A percentile compares a stretch with the other conserved stretches of the same genome.
Evolutionary conservation across 495 filamentous ascomycete species (phyloP).

Genomic region (Xylaria bambusicola): DNA sequence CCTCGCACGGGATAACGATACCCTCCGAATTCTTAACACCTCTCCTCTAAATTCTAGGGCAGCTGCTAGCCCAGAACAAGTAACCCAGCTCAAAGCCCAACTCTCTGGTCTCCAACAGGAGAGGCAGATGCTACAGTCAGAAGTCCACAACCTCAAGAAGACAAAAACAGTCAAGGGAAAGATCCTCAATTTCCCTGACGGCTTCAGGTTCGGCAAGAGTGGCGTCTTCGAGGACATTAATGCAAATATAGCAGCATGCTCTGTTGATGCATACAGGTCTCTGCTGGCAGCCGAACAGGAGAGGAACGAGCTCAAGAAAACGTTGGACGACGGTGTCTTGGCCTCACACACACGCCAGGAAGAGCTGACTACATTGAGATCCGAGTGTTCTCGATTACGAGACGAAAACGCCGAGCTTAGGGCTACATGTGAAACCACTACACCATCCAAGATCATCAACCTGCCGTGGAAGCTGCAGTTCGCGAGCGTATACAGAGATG

Average conservation of each 20-base stretch:
- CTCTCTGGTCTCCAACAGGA: not conserved
- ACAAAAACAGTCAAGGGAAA: conserved; percentile 4
- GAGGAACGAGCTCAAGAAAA: conserved; percentile 1
- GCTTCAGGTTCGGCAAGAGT: conserved; percentile 10
- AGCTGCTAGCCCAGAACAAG: conserved; percentile 1
- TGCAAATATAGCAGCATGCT: conserved; percentile 1
- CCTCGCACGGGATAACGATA: conserved; percentile 13
- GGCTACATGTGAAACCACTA: not conserved
- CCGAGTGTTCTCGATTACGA: not conserved
- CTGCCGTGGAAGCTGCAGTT: conserved; percentile 1
- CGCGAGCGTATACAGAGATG: conserved; percentile 15
- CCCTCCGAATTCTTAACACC: conserved; percentile 5
- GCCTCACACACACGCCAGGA: not conserved
- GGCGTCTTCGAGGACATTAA: conserved; percentile 13
- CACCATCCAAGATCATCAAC: conserved; percentile 2
- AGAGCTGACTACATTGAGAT: not conserved
- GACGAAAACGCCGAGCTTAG: conserved; percentile 8
- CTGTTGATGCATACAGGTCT: not conserved
- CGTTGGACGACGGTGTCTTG: conserved; percentile 4
- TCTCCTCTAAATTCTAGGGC: not conserved
- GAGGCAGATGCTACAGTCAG: conserved; percentile 10
- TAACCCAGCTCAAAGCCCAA: not conserved
- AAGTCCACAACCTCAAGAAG: conserved; percentile 8
- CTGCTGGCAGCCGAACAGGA: conserved; percentile 17
- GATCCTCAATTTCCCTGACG: conserved; percentile 14